These are phyloP conservation scores for Perkinsus olseni DNA, from an alignment of 169 alveolate species.

Conservation along the genomic window DNA sequence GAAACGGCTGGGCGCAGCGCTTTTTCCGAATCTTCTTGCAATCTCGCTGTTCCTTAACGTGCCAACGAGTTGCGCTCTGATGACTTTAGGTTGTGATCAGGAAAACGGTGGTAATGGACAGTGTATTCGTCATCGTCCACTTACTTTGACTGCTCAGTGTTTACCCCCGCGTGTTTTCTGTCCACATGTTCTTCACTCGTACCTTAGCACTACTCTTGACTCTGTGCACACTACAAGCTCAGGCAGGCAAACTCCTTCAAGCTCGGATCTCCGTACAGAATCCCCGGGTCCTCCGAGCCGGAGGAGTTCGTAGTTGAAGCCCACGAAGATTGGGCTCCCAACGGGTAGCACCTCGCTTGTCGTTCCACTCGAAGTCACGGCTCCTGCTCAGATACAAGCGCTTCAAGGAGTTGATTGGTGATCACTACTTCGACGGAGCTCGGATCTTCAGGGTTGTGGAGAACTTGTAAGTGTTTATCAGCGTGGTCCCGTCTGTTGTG, in stretches of 20 bases:
- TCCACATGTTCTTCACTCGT: background rate
- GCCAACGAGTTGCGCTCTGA: background rate
- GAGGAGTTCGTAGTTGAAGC: background rate
- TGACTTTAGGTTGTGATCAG: background rate
- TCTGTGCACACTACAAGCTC: background rate
- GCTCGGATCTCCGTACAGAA: background rate
- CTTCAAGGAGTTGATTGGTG: background rate
- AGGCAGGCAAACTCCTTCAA: background rate
- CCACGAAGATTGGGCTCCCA: background rate
- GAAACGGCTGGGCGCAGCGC: conserved; percentile 3
- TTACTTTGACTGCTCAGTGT: background rate
- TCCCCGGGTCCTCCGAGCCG: background rate
- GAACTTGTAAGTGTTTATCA: background rate
- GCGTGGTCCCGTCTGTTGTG: background rate
- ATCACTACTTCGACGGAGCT: background rate
- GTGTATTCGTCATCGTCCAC: background rate
- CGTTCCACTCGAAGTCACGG: background rate
- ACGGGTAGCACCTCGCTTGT: background rate
- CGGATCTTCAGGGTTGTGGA: background rate
- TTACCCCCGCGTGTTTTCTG: background rate
- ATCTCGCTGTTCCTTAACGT: too few relatives aligned
- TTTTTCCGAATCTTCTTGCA: background rate
- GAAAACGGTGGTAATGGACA: too few relatives aligned
- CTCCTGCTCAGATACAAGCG: background rate
- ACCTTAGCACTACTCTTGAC: background rate